Base-by-base conservation (phyloP, 2,329 filamentous ascomycete species). In the Mycocentrospora acerina region DNA sequence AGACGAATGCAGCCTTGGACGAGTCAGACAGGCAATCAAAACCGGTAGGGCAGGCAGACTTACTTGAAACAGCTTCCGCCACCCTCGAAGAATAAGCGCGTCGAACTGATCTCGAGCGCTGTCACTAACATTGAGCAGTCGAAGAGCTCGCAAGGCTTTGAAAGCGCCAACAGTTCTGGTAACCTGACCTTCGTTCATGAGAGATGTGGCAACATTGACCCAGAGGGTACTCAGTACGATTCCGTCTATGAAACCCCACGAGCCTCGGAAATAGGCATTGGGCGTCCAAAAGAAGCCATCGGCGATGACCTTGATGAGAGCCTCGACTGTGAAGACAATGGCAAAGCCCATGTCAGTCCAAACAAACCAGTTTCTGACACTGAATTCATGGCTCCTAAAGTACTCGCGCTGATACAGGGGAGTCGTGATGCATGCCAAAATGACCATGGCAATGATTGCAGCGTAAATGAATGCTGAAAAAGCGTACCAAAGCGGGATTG, bases 211-310 rank as follows among this genome's bases (percentile, higher is more conserved):
- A 33, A 98, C 89, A 58, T 95, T 97, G 62, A 96, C 85, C 91
- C 93, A 97, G 7, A 98, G 79, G 0, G 93, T 97, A 39, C 95
- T 73, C 35, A 98, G 75, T 51, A 98, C 93, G 29, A 97, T 69
- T 0, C 86, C 89, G 61, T 98, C 93, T 50, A 98, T 96, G 46
- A 95, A 83, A 6, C 93, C 94, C 93, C 93, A 98, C 0, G 90
- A 91, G 60, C 91, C 91, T 56, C 93, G 84, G 64, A 96, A 89
- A 63, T 95, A 98, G 3, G 94, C 94, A 68, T 98, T 96, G 0
- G 93, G 93, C 0, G 93, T 96, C 81, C 88, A 97, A 64, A 96
- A 86, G 56, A 95, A 86, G 7, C 93, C 93, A 70, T 98, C 93
- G 0, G 93, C 93, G 55, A 98, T 82, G 38, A 95, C 83, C 66